Evolutionary conservation across 768 basidiomycete species (phyloP).

Genomic region (Termitomyces sp.): DNA sequence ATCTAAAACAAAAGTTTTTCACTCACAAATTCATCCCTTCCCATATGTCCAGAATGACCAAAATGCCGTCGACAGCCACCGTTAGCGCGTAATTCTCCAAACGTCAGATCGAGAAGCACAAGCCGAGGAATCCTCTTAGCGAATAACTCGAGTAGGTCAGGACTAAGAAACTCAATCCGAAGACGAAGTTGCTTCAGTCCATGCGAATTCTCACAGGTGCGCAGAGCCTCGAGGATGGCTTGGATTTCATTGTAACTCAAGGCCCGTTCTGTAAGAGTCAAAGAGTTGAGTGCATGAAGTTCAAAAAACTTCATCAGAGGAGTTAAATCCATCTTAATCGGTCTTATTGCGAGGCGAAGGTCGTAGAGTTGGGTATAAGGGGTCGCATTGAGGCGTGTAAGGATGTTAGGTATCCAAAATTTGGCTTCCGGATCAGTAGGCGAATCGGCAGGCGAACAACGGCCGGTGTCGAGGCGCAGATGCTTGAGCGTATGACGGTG

Average conservation of each 20-base stretch:
- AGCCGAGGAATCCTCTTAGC: constrained; percentile 19
- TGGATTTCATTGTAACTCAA: constrained; percentile 26
- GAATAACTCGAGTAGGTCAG: constrained; percentile 20
- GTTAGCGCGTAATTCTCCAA: constrained; percentile 15
- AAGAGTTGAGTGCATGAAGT: constrained; percentile 23
- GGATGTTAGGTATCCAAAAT: constrained; percentile 38
- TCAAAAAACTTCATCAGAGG: constrained; percentile 25
- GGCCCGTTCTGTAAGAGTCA: constrained; percentile 33
- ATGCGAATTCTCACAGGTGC: background rate
- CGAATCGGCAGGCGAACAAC: constrained; percentile 18
- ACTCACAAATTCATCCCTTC: constrained; percentile 11
- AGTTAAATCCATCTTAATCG: constrained; percentile 27
- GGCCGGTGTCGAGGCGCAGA: constrained; percentile 29
- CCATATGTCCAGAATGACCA: background rate
- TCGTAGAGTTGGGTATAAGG: constrained; percentile 28
- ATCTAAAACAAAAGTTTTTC: background rate
- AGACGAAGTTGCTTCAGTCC: constrained; percentile 17
- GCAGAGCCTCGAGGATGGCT: constrained; percentile 21
- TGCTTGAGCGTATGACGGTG: constrained; percentile 30
- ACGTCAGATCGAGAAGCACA: constrained; percentile 17
- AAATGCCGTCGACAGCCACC: background rate
- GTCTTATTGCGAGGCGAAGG: constrained; percentile 33
- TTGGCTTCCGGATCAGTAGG: constrained; percentile 22
- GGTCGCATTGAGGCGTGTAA: constrained; percentile 18
- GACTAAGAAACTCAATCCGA: constrained; percentile 18